Percentiles rank a stretch among this genome's conserved stretches.
These are phyloP conservation scores for Golubevia pallescens DNA, from an alignment of 1,284 basidiomycete genomes.

Conservation along the genomic window DNA sequence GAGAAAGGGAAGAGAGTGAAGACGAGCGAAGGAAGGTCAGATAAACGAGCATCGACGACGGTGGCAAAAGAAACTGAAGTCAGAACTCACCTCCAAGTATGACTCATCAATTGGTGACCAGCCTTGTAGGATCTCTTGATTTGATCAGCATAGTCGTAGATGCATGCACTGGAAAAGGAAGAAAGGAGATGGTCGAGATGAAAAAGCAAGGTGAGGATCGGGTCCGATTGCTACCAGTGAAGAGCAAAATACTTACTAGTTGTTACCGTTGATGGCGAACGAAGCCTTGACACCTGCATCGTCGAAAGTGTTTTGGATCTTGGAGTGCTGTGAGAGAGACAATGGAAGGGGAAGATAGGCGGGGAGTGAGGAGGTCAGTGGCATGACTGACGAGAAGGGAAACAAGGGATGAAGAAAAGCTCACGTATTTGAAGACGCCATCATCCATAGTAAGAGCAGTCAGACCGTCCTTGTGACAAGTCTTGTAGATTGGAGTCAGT, in stretches of 20 bases:
- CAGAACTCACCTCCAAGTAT: not conserved
- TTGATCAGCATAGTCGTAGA: no score
- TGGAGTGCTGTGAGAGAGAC: no score
- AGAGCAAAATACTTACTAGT: no score
- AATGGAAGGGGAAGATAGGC: no score
- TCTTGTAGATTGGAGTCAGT: not conserved
- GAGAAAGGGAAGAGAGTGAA: not conserved
- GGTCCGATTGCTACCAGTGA: no score
- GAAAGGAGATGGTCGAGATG: no score
- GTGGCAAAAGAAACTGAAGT: not conserved
- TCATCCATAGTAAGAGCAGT: not conserved
- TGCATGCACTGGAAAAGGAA: no score
- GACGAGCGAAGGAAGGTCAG: not conserved
- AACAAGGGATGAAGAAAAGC: not conserved
- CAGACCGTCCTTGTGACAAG: not conserved
- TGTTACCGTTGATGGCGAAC: no score
- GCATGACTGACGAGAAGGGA: not conserved
- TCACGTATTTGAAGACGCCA: not conserved
- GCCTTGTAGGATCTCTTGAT: no score
- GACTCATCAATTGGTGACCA: not conserved
- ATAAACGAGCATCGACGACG: not conserved
- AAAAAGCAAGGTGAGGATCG: no score
- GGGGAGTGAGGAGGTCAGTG: not conserved
- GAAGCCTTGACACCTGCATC: no score
- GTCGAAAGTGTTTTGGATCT: no score